Base-by-base conservation (phyloP, 768 basidiomycete species). In the Pulveroboletus sp. region DNA sequence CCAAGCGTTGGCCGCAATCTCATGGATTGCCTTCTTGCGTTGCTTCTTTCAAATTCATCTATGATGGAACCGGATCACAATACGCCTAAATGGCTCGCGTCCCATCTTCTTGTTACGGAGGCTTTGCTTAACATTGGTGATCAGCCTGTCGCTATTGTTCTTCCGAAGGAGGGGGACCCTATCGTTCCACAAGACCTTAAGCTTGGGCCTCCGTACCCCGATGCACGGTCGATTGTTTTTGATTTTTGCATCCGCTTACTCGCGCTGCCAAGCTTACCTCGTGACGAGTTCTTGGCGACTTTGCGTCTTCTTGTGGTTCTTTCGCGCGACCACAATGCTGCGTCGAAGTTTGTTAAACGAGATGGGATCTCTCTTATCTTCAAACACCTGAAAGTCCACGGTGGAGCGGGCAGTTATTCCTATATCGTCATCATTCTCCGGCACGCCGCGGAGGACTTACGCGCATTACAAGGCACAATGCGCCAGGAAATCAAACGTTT, bases 381-480 rank as follows among this genome's bases (percentile, higher is more conserved):
- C 69, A 74, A 77, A 45, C 80, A 84, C 25, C 73, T 94, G 56
- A 80, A 80, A 55, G 69, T 73, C 16, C 70, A 75, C 5, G 72
- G 82, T 0, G 76, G 84, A 14, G 66, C 74, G 24, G 84, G 87
- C 17, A 86, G 84, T 54, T 90, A 91, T 39, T 83, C 88, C 0
- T 91, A 93, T 65, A 79, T 93, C 45, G 83, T 85, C 35, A 88
- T 87, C 59, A 87, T 97, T 52, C 73, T 97, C n/a, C 86, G 97
- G 7, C 97, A 99, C 62, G 70, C 91, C 44, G 81, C 94, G 41
- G 97, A 99, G 68, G 90, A 94, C 54, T 59, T 75, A 2, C 62
- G 70, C 3, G 78, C 76, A 8, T 64, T 98, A 36, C 77, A 81
- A 47, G 73, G 72, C 10, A 75, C 90, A 57, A 94, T 99, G 82